Evolutionary conservation across 345 rosid species (phyloP), one percentile per base, ranked within the genome.

Genomic region (Punica granatum): DNA sequence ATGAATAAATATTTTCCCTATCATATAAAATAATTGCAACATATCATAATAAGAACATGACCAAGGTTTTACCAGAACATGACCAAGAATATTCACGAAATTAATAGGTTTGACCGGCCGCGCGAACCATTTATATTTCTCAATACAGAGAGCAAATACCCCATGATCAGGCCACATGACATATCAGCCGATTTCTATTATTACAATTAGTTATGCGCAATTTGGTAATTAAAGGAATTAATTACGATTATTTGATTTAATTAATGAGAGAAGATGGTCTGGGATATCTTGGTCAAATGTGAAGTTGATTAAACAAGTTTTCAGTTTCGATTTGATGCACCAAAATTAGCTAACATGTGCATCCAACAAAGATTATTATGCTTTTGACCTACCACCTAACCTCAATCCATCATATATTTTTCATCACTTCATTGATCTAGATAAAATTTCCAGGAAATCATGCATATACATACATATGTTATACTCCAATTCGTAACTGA

Each of bases 351-450:
- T 25, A 54, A 25, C 31, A 26, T 54, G 60, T 54, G 31, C 31
- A 23, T 54, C 31, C 5, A 26, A 54, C 60, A 54, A 7, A 23
- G 26, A 54, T 3, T n/a, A 54, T 54, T 54, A 54, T 54, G 60
- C 60, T 54, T 53, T 62, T 33, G 65, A 62, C 41, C 33, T 59
- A 59, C 34, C 62, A 59, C 49, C 42, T 13, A 48, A 54, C 60
- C 60, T 54, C 19, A 48, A 48, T 0, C 54, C n/a, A 21, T 18
- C n/a, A 18, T 25, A 48, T 48, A 18, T 8, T 19, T 5, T 37
- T 9, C 54, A 48, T 48, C 9, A 21, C 21, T n/a, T n/a, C n/a
- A n/a, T n/a, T n/a, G n/a, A n/a, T n/a, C n/a, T n/a, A n/a, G n/a
- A n/a, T n/a, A n/a, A n/a, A n/a, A n/a, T n/a, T n/a, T n/a, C n/a